These are phyloP conservation scores for Hirschfeldia incana DNA, from an alignment of 345 rosid genomes.

Conservation along the genomic window DNA sequence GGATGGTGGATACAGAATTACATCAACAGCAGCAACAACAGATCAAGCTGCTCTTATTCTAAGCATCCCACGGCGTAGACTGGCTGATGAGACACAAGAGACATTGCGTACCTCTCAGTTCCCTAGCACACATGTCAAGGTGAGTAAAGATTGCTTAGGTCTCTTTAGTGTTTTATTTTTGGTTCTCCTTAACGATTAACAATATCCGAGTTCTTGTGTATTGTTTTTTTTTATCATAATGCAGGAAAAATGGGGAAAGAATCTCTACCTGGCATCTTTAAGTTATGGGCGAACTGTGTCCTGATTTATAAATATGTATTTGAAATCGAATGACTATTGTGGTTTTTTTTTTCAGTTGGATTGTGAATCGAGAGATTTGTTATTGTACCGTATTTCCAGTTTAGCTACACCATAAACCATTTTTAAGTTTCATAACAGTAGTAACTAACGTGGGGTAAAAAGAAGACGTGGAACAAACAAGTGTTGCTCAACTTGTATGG, in stretches of 20 bases:
- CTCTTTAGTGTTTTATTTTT: not conserved
- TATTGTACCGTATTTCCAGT: constrained; percentile 9
- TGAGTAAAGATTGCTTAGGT: constrained; percentile 23
- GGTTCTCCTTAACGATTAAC: not conserved
- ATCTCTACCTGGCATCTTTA: constrained; percentile 71
- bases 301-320: constrained; percentile 29
- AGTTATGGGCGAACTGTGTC: constrained; percentile 84
- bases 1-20: constrained; percentile 91
- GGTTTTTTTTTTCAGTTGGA: constrained; percentile 26
- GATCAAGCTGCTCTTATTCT: constrained; percentile 94
- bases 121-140: constrained; percentile 98
- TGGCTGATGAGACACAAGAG: constrained; percentile 92
- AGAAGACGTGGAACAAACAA: not conserved
- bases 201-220: not conserved
- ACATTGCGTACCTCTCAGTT: constrained; percentile 91
- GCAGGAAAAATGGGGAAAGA: constrained; percentile 93
- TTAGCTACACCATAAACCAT: constrained; percentile 18
- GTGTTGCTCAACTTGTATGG: not conserved
- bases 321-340: not conserved
- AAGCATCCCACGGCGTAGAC: constrained; percentile 81
- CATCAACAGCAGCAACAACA: constrained; percentile 87
- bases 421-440: not conserved
- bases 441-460: not conserved
- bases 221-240: not conserved
- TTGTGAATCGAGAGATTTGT: constrained; percentile 30